A percentile compares a stretch with the other conserved stretches of the same genome.
Conservation (phyloP, 202 grass and related monocot species). For the Eragrostis tef region DNA sequence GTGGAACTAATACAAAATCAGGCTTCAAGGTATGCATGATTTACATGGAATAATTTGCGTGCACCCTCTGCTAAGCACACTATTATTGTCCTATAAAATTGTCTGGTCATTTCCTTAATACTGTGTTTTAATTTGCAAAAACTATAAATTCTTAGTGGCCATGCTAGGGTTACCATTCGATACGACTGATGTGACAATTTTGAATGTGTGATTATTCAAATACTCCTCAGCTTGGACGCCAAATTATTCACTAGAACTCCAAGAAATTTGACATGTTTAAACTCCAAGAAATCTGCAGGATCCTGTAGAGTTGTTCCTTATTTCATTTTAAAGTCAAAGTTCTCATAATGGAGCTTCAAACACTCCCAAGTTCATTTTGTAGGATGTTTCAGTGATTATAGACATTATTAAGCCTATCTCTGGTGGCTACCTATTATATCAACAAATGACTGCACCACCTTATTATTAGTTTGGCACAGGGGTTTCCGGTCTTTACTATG, state of each 20-base stretch:
- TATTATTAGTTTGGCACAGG: constrained; percentile 11
- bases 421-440: constrained; percentile 19
- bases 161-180: neutral
- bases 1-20: constrained; percentile 62
- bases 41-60: neutral
- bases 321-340: neutral
- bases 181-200: neutral
- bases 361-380: neutral
- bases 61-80: constrained; percentile 19
- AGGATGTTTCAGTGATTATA: neutral
- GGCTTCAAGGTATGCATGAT: constrained; percentile 58
- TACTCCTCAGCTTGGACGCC: constrained; percentile 15
- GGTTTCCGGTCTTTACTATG: neutral
- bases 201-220: constrained; percentile 8
- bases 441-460: constrained; percentile 1
- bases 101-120: neutral
- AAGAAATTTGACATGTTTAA: neutral
- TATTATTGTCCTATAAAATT: neutral
- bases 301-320: neutral
- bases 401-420: constrained; percentile 24
- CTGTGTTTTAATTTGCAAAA: constrained; percentile 10
- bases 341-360: neutral
- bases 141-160: neutral
- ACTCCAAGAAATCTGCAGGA: neutral
- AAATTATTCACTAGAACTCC: neutral